These are phyloP conservation scores for Tubosaeta brunneosetosa DNA, from an alignment of 768 basidiomycete species.

Conservation along the genomic window DNA sequence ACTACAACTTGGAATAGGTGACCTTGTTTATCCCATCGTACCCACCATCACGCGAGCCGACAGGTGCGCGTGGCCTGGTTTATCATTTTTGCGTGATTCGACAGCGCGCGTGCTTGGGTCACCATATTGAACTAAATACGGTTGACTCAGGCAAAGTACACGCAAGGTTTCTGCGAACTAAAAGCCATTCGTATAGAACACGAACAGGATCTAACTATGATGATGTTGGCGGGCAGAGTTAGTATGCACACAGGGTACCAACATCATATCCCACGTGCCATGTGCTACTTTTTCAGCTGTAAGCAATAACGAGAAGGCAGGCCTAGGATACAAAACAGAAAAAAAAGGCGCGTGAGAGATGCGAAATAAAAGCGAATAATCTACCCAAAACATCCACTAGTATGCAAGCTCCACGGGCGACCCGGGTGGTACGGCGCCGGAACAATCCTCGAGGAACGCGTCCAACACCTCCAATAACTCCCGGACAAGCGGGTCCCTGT, in stretches of 20 bases:
- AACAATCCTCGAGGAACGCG: constrained; percentile 66
- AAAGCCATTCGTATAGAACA: no score
- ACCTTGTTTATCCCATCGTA: neutral
- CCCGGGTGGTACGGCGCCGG: constrained; percentile 1
- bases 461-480: constrained; percentile 55
- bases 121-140: no score
- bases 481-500: constrained; percentile 59
- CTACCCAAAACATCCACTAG: constrained; percentile 11
- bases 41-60: no score
- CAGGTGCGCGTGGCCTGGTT: no score
- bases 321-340: constrained; percentile 19
- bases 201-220: no score
- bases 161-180: no score
- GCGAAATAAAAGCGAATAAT: constrained; percentile 20
- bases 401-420: constrained; percentile 3
- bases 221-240: neutral
- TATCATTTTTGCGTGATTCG: no score
- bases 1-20: neutral
- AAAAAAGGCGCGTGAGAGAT: neutral
- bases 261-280: neutral
- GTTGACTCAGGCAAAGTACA: no score
- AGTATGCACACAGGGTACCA: neutral
- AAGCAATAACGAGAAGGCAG: neutral
- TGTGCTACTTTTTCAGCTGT: neutral
- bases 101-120: no score